Evolutionary conservation across 345 rosid genomes (phyloP).

Genomic region (Populus simonii): DNA sequence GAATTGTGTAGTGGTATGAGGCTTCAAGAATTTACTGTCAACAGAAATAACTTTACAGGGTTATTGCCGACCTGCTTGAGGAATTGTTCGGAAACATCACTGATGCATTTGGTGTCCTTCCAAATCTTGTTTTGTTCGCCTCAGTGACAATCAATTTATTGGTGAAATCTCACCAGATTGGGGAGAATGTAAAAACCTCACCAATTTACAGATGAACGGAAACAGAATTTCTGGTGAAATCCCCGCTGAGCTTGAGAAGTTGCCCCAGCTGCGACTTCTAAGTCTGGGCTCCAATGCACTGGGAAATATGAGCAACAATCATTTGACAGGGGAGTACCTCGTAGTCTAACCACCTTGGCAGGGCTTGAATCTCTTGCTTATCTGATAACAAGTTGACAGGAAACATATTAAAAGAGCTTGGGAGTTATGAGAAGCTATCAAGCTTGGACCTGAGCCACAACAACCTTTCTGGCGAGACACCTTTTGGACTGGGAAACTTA

Average conservation of each 20-base stretch:
- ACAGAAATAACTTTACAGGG: conserved; percentile 52
- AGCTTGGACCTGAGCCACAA: conserved; percentile 58
- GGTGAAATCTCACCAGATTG: conserved; percentile 53
- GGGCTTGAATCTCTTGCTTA: conserved; percentile 40
- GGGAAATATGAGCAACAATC: conserved; percentile 56
- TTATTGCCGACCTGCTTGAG: conserved; percentile 55
- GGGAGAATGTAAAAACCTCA: conserved; percentile 60
- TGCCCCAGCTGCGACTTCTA: conserved; percentile 8
- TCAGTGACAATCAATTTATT: conserved; percentile 43
- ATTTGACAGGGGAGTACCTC: conserved; percentile 46
- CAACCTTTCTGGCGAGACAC: conserved; percentile 45
- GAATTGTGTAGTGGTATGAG: conserved; percentile 46
- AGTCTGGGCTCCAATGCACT: conserved; percentile 33
- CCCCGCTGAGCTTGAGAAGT: conserved; percentile 42
- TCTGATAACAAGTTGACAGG: conserved; percentile 44
- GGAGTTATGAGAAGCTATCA: conserved; percentile 31
- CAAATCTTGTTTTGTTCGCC: conserved; percentile 34
- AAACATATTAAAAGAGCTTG: conserved; percentile 38
- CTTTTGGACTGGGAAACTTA: conserved; percentile 45
- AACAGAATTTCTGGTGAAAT: conserved; percentile 47
- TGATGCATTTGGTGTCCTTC: conserved; percentile 49
- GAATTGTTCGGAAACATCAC: conserved; percentile 26
- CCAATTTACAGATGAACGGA: conserved; percentile 46
- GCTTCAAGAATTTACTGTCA: conserved; percentile 34
- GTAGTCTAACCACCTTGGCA: conserved; percentile 29